phyloP scores from a whole-genome alignment of 106 monocot genomes.

The Allium cepa region DNA sequence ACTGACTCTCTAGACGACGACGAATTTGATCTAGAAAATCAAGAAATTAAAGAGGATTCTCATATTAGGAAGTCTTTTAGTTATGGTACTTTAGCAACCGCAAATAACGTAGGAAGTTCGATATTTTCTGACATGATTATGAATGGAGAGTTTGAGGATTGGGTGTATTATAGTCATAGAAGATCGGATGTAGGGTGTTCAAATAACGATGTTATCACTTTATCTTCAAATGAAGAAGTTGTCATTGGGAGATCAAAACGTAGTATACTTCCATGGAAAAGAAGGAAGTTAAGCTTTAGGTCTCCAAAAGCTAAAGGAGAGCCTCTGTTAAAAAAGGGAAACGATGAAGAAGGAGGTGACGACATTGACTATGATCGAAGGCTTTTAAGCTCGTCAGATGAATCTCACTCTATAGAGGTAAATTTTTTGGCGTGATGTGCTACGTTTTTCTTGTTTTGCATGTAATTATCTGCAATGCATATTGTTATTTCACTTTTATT shows the following conservation, averaged over 20 bases:
- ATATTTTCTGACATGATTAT: background rate
- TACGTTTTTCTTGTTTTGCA: no score
- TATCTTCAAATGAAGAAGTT: constrained; percentile 23
- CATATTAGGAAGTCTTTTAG: constrained; percentile 83
- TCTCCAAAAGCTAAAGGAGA: constrained; percentile 55
- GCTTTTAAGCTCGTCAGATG: constrained; percentile 69
- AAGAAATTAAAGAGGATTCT: constrained; percentile 27
- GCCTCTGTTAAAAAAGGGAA: constrained; percentile 67
- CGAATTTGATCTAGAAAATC: constrained; percentile 26
- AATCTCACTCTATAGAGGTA: constrained; percentile 40
- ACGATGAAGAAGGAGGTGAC: constrained; percentile 62
- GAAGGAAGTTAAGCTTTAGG: constrained; percentile 39
- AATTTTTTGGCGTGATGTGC: background rate
- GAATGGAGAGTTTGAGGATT: constrained; percentile 29
- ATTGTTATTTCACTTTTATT: no score
- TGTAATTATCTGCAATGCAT: no score
- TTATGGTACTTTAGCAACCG: constrained; percentile 64
- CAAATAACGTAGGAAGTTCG: constrained; percentile 31
- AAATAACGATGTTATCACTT: constrained; percentile 15
- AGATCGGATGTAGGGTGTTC: constrained; percentile 30
- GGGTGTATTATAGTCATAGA: constrained; percentile 46
- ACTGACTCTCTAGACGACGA: constrained; percentile 57
- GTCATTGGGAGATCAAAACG: constrained; percentile 20
- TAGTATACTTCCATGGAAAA: constrained; percentile 68
- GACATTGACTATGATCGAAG: constrained; percentile 75